Percentiles rank a stretch among this genome's conserved stretches.
These are phyloP conservation scores for Cubamyces sp. DNA, from an alignment of 768 basidiomycete species.

Conservation along the genomic window DNA sequence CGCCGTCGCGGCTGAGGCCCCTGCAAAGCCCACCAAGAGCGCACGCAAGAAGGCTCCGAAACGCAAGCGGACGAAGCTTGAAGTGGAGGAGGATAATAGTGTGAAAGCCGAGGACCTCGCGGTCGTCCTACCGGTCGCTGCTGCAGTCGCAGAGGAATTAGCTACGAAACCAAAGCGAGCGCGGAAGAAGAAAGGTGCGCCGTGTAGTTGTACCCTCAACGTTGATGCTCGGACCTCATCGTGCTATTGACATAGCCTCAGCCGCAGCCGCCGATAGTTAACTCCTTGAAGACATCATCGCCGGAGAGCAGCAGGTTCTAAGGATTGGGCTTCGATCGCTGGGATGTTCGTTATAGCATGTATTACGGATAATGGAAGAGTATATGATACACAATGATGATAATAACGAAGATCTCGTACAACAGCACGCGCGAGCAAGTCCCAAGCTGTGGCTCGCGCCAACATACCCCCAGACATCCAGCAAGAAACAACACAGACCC, in stretches of 20 bases:
- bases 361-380: not conserved
- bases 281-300: no score
- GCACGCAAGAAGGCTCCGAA: slow-evolving; percentile 1
- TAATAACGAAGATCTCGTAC: not conserved
- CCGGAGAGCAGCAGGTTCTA: no score
- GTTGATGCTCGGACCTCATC: no score
- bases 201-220: no score
- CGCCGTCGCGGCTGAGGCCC: not conserved
- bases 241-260: no score
- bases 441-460: not conserved
- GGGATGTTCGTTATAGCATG: not conserved
- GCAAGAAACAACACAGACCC: no score
- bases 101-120: not conserved
- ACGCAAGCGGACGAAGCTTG: not conserved
- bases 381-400: slow-evolving; percentile 4
- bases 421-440: slow-evolving; percentile 2
- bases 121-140: not conserved
- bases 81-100: not conserved
- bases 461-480: no score
- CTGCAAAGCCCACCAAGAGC: not conserved
- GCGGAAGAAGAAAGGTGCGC: not conserved
- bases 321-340: not conserved
- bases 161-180: not conserved
- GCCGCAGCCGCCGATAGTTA: no score
- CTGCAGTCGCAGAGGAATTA: not conserved